phyloP scores from a whole-genome alignment of 2,329 filamentous ascomycete species.

The Ilyonectria mors-panacis region DNA sequence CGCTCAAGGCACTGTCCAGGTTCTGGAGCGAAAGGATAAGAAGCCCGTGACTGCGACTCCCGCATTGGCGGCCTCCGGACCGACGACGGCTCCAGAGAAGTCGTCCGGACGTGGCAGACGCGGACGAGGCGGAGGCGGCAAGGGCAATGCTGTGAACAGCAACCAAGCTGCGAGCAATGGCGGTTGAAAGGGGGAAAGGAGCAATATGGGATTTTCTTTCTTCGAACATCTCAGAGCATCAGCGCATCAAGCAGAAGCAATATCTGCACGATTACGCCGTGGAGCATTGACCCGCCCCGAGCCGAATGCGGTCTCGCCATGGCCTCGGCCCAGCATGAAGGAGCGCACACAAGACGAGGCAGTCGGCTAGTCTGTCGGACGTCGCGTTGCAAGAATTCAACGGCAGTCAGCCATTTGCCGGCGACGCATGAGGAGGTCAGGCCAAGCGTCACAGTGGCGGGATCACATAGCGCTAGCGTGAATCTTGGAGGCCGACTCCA shows the following conservation, averaged over 20 bases:
- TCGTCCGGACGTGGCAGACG: constrained; percentile 51
- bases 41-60: constrained; percentile 50
- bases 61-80: constrained; percentile 33
- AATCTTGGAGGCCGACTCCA: constrained; percentile 6
- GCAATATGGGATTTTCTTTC: constrained; percentile 27
- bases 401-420: constrained; percentile 6
- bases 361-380: constrained; percentile 1
- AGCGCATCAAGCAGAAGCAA: constrained; percentile 16
- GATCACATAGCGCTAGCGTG: constrained; percentile 15
- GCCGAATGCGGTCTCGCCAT: constrained; percentile 16
- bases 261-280: constrained; percentile 5
- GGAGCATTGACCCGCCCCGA: constrained; percentile 3
- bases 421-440: constrained; percentile 1
- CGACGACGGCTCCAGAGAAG: constrained; percentile 48
- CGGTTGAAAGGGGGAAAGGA: constrained; percentile 34
- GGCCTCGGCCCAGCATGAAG: constrained; percentile 9
- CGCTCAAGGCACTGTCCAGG: constrained; percentile 87
- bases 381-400: constrained; percentile 6
- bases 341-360: constrained; percentile 7
- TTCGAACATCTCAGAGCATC: constrained; percentile 27
- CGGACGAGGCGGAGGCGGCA: constrained; percentile 51
- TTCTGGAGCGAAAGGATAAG: constrained; percentile 84
- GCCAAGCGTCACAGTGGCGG: constrained; percentile 10
- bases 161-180: constrained; percentile 37
- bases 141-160: constrained; percentile 43